phyloP scores from a whole-genome alignment of 2,329 filamentous ascomycete genomes.

The Paraphoma chrysanthemicola region DNA sequence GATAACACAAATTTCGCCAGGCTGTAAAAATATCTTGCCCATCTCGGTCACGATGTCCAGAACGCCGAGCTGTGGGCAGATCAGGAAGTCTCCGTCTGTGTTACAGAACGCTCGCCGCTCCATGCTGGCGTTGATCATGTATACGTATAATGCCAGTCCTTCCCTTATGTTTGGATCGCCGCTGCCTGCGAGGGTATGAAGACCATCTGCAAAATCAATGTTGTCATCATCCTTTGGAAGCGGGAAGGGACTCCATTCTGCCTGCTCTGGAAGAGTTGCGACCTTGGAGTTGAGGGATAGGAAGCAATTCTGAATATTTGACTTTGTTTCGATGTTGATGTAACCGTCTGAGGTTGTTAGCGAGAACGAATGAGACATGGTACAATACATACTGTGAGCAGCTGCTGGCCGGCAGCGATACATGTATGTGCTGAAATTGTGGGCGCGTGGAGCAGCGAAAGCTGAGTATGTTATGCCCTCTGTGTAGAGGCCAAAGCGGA shows the following conservation, averaged over 20 bases:
- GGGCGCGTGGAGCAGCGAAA: conserved; percentile 52
- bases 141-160: conserved; percentile 59
- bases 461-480: conserved; percentile 55
- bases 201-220: conserved; percentile 57
- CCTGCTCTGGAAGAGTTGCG: conserved; percentile 58
- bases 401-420: conserved; percentile 54
- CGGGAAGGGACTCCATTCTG: conserved; percentile 56
- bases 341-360: conserved; percentile 34
- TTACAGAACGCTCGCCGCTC: conserved; percentile 55
- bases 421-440: conserved; percentile 55
- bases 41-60: conserved; percentile 50
- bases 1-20: conserved; percentile 51
- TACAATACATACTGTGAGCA: conserved; percentile 44
- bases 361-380: not conserved
- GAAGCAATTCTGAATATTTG: conserved; percentile 53
- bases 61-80: conserved; percentile 44
- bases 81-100: conserved; percentile 49
- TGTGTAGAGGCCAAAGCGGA: conserved; percentile 54
- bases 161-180: conserved; percentile 60
- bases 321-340: conserved; percentile 33
- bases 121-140: conserved; percentile 58
- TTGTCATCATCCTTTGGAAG: conserved; percentile 45
- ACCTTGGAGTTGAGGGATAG: conserved; percentile 56
- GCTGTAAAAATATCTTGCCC: conserved; percentile 48
- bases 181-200: conserved; percentile 59